Conservation (phyloP, 768 basidiomycete genomes). For the Naganishia kalamii region DNA sequence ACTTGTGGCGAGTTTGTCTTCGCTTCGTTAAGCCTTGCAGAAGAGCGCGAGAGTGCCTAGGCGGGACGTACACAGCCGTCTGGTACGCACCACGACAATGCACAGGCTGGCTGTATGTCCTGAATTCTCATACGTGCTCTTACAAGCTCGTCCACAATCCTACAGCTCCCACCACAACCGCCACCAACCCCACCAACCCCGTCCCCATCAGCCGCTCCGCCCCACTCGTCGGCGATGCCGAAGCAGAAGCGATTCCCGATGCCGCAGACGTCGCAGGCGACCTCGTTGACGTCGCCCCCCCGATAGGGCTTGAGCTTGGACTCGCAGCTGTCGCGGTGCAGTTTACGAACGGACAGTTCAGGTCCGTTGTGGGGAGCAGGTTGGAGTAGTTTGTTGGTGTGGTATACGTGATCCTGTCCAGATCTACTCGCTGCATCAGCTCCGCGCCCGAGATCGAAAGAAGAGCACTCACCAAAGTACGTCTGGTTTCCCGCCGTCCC, state of each 20-base stretch:
- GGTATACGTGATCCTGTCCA: conserved; percentile 28
- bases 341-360: conserved; percentile 17
- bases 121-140: no score
- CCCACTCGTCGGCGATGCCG: not conserved
- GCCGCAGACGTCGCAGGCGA: not conserved
- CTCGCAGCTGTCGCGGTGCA: conserved; percentile 3
- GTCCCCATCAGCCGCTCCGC: not conserved
- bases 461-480: conserved; percentile 37
- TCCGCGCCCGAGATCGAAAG: not conserved
- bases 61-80: no score
- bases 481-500: conserved; percentile 29
- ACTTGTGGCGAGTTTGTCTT: no score
- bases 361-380: not conserved
- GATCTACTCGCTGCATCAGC: conserved; percentile 8
- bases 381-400: conserved; percentile 25
- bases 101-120: no score
- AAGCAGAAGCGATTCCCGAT: not conserved
- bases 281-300: not conserved
- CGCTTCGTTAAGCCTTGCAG: no score
- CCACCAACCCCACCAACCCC: not conserved
- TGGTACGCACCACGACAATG: no score
- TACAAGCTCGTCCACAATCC: not conserved
- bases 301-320: not conserved
- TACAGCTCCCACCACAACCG: not conserved
- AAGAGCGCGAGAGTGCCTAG: no score